A percentile compares a stretch with the other conserved stretches of the same genome.
These are phyloP conservation scores for Penicillium psychrofluorescens DNA, from an alignment of 495 filamentous ascomycete genomes.

Conservation along the genomic window DNA sequence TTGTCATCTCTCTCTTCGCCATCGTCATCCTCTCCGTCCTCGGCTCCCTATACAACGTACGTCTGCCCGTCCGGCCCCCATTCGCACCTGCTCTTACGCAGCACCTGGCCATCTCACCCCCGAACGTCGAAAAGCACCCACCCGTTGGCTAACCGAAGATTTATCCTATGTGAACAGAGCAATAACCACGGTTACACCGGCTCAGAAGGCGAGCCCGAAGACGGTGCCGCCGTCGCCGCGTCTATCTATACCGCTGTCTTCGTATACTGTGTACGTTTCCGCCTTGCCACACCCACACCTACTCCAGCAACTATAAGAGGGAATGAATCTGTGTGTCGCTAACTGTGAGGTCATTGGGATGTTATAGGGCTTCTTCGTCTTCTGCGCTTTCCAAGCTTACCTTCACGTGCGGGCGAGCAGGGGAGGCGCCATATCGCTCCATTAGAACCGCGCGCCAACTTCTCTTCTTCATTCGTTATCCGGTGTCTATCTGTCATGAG, in stretches of 20 bases:
- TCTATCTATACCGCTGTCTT: slow-evolving; percentile 79
- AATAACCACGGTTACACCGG: slow-evolving; percentile 79
- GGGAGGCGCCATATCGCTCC: slow-evolving; percentile 74
- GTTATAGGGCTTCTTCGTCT: slow-evolving; percentile 72
- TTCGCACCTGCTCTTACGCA: no score
- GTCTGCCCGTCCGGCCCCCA: background rate
- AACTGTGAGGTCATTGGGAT: background rate
- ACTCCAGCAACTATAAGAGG: background rate
- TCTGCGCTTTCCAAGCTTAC: slow-evolving; percentile 79
- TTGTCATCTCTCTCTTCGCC: slow-evolving; percentile 81
- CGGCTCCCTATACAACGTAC: slow-evolving; percentile 68
- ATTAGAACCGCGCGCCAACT: slow-evolving; percentile 20
- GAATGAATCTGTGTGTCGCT: background rate
- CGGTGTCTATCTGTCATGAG: background rate
- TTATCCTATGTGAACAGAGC: slow-evolving; percentile 23
- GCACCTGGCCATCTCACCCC: no score
- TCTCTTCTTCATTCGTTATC: slow-evolving; percentile 10
- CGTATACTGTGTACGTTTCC: slow-evolving; percentile 68
- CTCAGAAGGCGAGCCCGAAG: slow-evolving; percentile 60
- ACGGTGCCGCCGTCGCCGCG: slow-evolving; percentile 69
- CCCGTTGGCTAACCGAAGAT: no score
- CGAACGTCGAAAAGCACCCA: no score
- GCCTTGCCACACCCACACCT: background rate
- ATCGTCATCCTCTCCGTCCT: slow-evolving; percentile 83
- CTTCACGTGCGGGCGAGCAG: slow-evolving; percentile 71